Evolutionary conservation across 2,329 filamentous ascomycete species (phyloP), one percentile per base, ranked within the genome.

Genomic region (Fusarium albidum): DNA sequence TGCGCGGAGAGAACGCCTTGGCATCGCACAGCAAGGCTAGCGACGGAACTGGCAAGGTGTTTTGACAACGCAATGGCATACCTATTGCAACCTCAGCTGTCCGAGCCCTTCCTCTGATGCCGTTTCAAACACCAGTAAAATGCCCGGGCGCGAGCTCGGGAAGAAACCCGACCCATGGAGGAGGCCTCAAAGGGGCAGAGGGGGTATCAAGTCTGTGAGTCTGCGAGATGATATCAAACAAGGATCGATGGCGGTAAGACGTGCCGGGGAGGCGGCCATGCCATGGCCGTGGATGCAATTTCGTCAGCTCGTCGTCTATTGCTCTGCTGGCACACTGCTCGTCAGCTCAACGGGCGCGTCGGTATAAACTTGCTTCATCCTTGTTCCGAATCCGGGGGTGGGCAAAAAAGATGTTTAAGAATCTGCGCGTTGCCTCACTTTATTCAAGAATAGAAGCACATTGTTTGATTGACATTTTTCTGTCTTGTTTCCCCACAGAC

Each of bases 281-380:
- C 34, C 41, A 31, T 41, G n/a, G n/a, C n/a, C n/a, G n/a, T n/a
- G n/a, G n/a, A n/a, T 43, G 43, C 35, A 57, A 58, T 58, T 39
- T 58, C 37, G 18, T 28, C 37, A 31, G 26, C 13, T 21, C 21
- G 21, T 14, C 17, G 12, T 33, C 13, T 28, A 37, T 15, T 29
- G 18, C 28, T 44, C 21, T 21, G 21, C 21, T 21, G 21, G 21
- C 21, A 21, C 21, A 21, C 7, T 21, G 7, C 21, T 21, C 21
- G 7, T n/a, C n/a, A 7, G 21, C 21, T 4, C 4, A 21, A 21
- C 21, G 21, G 21, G 21, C 21, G 21, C 21, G 21, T 21, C 21
- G 21, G 21, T 21, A 21, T 21, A 21, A 21, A 21, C 21, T 21
- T 21, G 21, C 21, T 21, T 21, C 21, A 21, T 21, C 21, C 21